Percentiles rank a stretch among this genome's conserved stretches.
Evolutionary conservation across 345 rosid genomes (phyloP).

Genomic region (Eutrema heterophyllum): DNA sequence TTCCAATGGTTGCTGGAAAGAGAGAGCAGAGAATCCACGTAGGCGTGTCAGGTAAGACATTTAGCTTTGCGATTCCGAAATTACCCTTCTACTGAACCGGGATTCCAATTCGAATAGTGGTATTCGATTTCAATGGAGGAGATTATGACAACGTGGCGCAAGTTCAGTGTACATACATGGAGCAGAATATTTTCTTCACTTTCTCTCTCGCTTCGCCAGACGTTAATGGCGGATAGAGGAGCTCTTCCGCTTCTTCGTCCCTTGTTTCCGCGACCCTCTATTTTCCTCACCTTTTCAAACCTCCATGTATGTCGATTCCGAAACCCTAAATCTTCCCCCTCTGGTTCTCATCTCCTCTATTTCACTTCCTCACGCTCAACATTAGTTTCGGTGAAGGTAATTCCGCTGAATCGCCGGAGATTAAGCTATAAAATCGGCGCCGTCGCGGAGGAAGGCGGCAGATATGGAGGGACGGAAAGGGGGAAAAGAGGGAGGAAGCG

Average conservation of each 20-base stretch:
- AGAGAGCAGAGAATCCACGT: slow-evolving; percentile 33
- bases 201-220: neutral
- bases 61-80: neutral
- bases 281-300: neutral
- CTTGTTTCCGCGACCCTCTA: neutral
- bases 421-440: neutral
- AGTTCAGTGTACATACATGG: neutral
- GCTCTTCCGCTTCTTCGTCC: slow-evolving; percentile 21
- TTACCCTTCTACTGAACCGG: slow-evolving; percentile 16
- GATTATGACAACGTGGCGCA: slow-evolving; percentile 29
- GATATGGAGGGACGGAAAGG: neutral
- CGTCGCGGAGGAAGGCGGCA: neutral
- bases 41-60: slow-evolving; percentile 25
- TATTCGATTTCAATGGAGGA: slow-evolving; percentile 29
- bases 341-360: neutral
- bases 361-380: neutral
- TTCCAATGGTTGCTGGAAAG: slow-evolving; percentile 20
- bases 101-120: neutral
- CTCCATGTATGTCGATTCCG: neutral
- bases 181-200: neutral
- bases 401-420: slow-evolving; percentile 4
- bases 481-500: slow-evolving; percentile 12
- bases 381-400: neutral
- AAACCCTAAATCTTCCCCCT: neutral
- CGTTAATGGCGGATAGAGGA: slow-evolving; percentile 33